Evolutionary conservation across 2,329 filamentous ascomycete genomes (phyloP).

Genomic region (Botrytis sinoallii): DNA sequence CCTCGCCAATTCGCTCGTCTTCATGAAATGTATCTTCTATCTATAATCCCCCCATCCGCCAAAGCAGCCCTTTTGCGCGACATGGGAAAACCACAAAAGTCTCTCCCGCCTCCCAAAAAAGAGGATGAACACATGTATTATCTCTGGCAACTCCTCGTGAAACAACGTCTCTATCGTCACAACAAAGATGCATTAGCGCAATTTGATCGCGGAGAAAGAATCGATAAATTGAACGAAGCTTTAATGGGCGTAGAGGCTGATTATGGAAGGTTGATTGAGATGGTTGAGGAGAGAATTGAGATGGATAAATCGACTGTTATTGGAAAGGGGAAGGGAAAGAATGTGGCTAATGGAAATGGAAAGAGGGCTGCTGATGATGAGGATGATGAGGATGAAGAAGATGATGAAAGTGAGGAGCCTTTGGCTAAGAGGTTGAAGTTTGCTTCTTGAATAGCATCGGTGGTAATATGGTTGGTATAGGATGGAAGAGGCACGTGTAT

Average conservation of each 20-base stretch:
- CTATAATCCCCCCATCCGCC: constrained; percentile 53
- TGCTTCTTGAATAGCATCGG: background rate
- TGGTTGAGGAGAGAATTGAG: constrained; percentile 25
- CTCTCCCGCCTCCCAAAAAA: constrained; percentile 34
- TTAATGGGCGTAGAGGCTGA: constrained; percentile 67
- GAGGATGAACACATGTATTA: constrained; percentile 61
- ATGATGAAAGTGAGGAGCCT: constrained; percentile 22
- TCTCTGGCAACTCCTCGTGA: constrained; percentile 73
- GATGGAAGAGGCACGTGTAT: background rate
- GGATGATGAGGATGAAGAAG: constrained; percentile 23
- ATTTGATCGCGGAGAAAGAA: constrained; percentile 64
- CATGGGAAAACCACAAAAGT: constrained; percentile 31
- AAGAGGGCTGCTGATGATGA: background rate
- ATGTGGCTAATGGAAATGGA: background rate
- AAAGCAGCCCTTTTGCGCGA: constrained; percentile 49
- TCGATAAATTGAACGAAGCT: constrained; percentile 69
- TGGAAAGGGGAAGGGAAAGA: constrained; percentile 9
- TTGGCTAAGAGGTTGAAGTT: constrained; percentile 31
- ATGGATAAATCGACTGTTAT: constrained; percentile 14
- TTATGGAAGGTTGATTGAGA: constrained; percentile 61
- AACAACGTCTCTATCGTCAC: constrained; percentile 71
- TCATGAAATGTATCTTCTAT: constrained; percentile 72
- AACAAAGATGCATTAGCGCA: constrained; percentile 70
- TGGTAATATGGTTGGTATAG: background rate
- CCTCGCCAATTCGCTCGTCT: constrained; percentile 73